Percentiles rank a stretch among this genome's conserved stretches.
These are phyloP conservation scores for Sugiyamaella qingdaonensis DNA, from an alignment of 805 yeast genomes.

Conservation along the genomic window DNA sequence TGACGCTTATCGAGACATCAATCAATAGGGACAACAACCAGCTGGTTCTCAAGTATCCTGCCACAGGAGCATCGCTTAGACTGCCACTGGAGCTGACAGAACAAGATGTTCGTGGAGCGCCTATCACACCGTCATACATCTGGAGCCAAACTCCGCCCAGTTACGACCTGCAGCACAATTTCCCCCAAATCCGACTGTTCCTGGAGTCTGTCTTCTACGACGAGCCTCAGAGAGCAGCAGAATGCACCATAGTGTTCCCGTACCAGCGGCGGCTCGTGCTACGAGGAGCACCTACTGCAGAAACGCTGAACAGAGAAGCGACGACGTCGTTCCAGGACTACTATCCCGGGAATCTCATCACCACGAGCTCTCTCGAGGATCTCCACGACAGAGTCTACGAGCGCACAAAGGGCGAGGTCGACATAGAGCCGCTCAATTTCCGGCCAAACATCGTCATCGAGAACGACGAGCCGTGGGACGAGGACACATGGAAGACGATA, in stretches of 20 bases:
- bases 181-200: slow-evolving; percentile 20
- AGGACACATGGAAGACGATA: slow-evolving; percentile 32
- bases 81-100: slow-evolving; percentile 19
- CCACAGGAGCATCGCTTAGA: slow-evolving; percentile 8
- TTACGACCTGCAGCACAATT: slow-evolving; percentile 20
- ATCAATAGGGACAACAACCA: slow-evolving; percentile 15
- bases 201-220: slow-evolving; percentile 10
- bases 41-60: slow-evolving; percentile 20
- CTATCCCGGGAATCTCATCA: slow-evolving; percentile 30
- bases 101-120: slow-evolving; percentile 10
- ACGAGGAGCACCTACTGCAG: slow-evolving; percentile 17
- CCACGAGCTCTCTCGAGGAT: slow-evolving; percentile 27
- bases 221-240: slow-evolving; percentile 2
- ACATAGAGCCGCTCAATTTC: slow-evolving; percentile 26
- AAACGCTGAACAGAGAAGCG: slow-evolving; percentile 14
- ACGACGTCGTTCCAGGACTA: slow-evolving; percentile 30
- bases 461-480: slow-evolving; percentile 32
- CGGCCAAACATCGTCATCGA: slow-evolving; percentile 32
- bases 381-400: slow-evolving; percentile 21
- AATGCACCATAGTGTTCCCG: slow-evolving; percentile 25
- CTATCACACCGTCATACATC: slow-evolving; percentile 16
- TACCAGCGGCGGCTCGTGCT: slow-evolving; percentile 21
- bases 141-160: slow-evolving; percentile 30
- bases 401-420: slow-evolving; percentile 19
- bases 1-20: slow-evolving; percentile 24